Evolutionary conservation across 805 yeast genomes (phyloP).

Genomic region (Yarrowia osloensis): DNA sequence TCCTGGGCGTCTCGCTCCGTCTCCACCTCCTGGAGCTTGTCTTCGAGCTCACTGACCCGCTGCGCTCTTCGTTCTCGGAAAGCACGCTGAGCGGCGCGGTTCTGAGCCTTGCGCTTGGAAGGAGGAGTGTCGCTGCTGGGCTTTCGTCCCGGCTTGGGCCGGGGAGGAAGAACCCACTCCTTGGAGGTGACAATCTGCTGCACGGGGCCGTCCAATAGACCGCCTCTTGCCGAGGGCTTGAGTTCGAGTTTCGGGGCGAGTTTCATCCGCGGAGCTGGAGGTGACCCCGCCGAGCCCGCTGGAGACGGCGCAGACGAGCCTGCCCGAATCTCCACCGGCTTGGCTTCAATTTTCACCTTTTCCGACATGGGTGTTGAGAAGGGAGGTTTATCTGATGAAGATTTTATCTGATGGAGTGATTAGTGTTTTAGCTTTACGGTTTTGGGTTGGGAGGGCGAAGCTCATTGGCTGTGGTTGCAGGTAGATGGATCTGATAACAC

Average conservation of each 20-base stretch:
- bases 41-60: constrained; percentile 75
- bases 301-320: constrained; percentile 15
- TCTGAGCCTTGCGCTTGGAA: constrained; percentile 83
- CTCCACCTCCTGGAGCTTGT: constrained; percentile 64
- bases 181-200: constrained; percentile 56
- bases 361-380: constrained; percentile 1
- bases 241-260: constrained; percentile 24
- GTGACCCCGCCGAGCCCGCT: background rate
- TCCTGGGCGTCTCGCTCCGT: constrained; percentile 62
- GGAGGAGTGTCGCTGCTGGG: constrained; percentile 79
- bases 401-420: constrained; percentile 14
- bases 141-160: constrained; percentile 66
- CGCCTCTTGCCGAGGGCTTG: constrained; percentile 25
- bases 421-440: background rate
- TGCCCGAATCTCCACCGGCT: constrained; percentile 16
- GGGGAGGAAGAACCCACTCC: constrained; percentile 82
- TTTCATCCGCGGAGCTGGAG: constrained; percentile 25
- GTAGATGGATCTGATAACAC: constrained; percentile 27
- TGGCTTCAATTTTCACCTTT: constrained; percentile 26
- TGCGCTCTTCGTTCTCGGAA: constrained; percentile 86
- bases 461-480: constrained; percentile 9
- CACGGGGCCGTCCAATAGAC: constrained; percentile 29
- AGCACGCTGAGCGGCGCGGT: constrained; percentile 92
- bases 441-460: background rate
- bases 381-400: constrained; percentile 19